Base-by-base conservation (phyloP, 768 basidiomycete species). In the Boletus eberwhitei region DNA sequence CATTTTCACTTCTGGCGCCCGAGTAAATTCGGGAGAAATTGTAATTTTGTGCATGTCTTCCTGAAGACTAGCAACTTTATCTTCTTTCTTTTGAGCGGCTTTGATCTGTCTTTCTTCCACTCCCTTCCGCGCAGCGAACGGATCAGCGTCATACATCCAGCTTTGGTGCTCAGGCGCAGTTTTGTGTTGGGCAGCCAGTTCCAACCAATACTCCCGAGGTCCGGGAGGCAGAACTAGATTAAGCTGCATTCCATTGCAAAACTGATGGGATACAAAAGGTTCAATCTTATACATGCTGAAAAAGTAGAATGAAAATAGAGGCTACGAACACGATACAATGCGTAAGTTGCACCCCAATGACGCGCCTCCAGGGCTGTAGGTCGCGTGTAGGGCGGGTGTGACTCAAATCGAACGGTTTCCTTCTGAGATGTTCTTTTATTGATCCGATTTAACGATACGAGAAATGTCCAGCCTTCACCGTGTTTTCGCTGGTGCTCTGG, bases 61-160 rank as follows among this genome's bases (percentile, higher is more conserved):
- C 47, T 31, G 62, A 36, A 9, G 16, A 48, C 43, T 43, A 49
- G 42, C 12, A 52, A 38, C 24, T 48, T 54, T 64, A 65, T 68
- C 66, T 65, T 77, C 69, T 64, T 75, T 74, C 72, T 73, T 80
- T 67, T 78, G 72, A 19, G 77, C 69, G 31, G 78, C 76, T 56
- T 82, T 84, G 26, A 70, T 76, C 65, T 90, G 89, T 35, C 88
- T 76, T 41, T 82, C 79, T 14, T 84, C 79, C 2, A 91, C 87
- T 52, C 78, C 76, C 58, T 82, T 82, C 54, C 78, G 79, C 7
- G 90, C 90, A 17, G 80, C 78, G 63, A 94, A 96, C 2, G 93
- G 93, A 74, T 96, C 92, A 7, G 85, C 75, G n/a, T 83, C 79
- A 62, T 89, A 96, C 82, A 91, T 88, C 93, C 93, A 95, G 48